Conservation (phyloP, 208 protist species). For the Leptomonas seymouri region DNA sequence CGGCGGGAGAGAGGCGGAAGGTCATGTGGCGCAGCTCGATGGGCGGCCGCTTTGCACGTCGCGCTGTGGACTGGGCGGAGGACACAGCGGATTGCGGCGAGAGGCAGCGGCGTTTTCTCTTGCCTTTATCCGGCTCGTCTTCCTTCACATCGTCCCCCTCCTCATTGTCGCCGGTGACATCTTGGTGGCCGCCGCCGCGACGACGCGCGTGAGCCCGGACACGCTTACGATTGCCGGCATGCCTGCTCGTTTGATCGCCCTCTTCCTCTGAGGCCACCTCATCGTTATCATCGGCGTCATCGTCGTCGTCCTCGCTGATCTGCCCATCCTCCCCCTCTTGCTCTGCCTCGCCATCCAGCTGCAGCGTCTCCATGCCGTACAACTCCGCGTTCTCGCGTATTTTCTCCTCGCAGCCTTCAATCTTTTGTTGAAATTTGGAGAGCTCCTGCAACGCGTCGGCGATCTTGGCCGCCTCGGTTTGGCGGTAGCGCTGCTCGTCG, state of each 20-base stretch:
- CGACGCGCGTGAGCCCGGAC: neutral
- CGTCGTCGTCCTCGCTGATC: conserved; percentile 25
- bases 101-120: neutral
- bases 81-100: conserved; percentile 1
- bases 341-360: conserved; percentile 34
- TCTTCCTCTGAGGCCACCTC: conserved; percentile 17
- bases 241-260: neutral
- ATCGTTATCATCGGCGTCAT: neutral
- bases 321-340: conserved; percentile 39
- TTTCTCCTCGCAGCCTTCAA: conserved; percentile 85
- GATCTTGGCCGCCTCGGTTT: conserved; percentile 78
- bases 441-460: conserved; percentile 83
- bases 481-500: conserved; percentile 81
- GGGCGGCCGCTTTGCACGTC: conserved; percentile 8
- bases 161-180: conserved; percentile 27
- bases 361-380: conserved; percentile 86
- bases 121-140: conserved; percentile 12
- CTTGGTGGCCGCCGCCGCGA: neutral
- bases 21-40: conserved; percentile 54
- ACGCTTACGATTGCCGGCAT: conserved; percentile 6
- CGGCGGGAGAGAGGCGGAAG: conserved; percentile 69
- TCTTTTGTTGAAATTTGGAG: conserved; percentile 88
- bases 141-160: conserved; percentile 2
- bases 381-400: conserved; percentile 85
- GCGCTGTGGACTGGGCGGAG: neutral